Evolutionary conservation across 129 eudicot genomes (phyloP), one percentile per base, ranked within the genome.

Genomic region (Rutidosis leptorrhynchoides): DNA sequence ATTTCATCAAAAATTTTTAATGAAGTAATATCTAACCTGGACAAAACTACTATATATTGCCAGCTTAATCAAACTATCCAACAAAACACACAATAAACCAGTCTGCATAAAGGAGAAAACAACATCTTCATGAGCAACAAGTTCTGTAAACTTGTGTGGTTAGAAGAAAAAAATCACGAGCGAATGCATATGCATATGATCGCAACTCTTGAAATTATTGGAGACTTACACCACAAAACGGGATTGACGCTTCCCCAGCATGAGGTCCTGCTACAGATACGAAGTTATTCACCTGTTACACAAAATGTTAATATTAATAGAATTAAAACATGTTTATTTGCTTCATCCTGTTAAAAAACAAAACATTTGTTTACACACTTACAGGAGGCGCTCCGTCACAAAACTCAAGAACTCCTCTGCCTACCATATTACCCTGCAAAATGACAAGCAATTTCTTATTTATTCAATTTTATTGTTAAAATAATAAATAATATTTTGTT

Each of bases 311-410:
- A 64, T 10, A n/a, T n/a, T n/a, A 37, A 25, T 40, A 25, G 56
- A 59, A 70, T 23, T 23, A 58, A 58, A 37, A 42, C 28, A 40
- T 17, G 28, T 7, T 32, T 33, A 48, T 48, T 43, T 15, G 42
- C 32, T 7, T 56, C 48, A 30, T 49, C 24, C 3, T 12, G 40
- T 62, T 60, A 1, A 29, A 0, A 53, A 8, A 8, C 22, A 53
- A 46, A n/a, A 15, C 1, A 15, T 45, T 30, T 16, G 32, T 6
- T 8, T 7, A 11, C 49, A 52, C 49, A 67, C 89, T 85, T 76
- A 88, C 98, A 1, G 91, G 96, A 70, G 98, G 98, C 11, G 87
- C 96, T 66, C 87, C 98, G 25, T 88, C 95, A 76, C 98, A 92
- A 48, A 82, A 80, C 76, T 92, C 96, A 15, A 88, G 57, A 65